Conservation (phyloP, 495 filamentous ascomycete genomes). For the Penicillium flavigenum region DNA sequence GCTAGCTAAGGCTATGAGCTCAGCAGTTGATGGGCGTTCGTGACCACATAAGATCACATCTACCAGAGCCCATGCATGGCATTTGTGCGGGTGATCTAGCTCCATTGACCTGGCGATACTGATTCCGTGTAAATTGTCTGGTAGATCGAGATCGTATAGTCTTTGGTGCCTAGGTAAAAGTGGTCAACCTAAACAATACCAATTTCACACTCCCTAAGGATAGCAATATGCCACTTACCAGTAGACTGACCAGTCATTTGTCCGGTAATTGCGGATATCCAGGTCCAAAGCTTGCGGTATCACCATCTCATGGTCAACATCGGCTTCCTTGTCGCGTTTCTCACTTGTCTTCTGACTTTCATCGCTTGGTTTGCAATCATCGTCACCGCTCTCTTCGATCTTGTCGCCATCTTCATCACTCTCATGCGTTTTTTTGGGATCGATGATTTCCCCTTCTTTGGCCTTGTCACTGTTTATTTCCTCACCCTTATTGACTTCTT, state of each 20-base stretch:
- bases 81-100: neutral
- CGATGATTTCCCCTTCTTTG: no score
- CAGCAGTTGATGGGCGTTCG: neutral
- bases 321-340: neutral
- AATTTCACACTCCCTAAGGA: neutral
- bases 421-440: no score
- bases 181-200: neutral
- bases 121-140: neutral
- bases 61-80: neutral
- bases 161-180: neutral
- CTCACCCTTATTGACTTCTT: no score
- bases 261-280: neutral
- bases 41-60: neutral
- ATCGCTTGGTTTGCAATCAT: no score
- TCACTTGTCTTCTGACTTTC: neutral
- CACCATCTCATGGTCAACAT: neutral
- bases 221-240: neutral
- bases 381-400: no score
- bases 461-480: no score
- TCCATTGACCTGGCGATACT: neutral
- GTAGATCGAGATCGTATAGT: neutral
- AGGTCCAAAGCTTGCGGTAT: neutral
- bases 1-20: neutral
- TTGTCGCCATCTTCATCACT: no score
- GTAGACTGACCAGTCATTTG: neutral